phyloP scores from a whole-genome alignment of 2,329 filamentous ascomycete genomes.

The Trichoderma harzianum region DNA sequence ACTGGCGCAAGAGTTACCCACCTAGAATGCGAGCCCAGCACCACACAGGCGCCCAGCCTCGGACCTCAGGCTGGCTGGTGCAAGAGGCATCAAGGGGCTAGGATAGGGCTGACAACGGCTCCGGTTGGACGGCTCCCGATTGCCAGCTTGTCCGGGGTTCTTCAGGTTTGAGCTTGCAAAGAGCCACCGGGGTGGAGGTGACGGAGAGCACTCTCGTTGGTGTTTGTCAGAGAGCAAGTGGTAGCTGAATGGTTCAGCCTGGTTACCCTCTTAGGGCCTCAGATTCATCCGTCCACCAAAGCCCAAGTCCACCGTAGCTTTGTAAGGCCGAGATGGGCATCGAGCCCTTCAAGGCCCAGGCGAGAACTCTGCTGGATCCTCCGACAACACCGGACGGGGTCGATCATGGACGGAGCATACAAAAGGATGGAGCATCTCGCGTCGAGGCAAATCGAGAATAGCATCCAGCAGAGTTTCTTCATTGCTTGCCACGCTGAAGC shows the following conservation, averaged over 20 bases:
- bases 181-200: constrained; percentile 20
- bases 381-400: constrained; percentile 16
- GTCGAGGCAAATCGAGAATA: constrained; percentile 5
- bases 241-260: constrained; percentile 24
- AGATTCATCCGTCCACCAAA: constrained; percentile 12
- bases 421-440: constrained; percentile 19
- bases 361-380: constrained; percentile 14
- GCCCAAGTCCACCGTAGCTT: constrained; percentile 17
- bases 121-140: constrained; percentile 20
- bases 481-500: background rate
- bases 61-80: constrained; percentile 18
- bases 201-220: constrained; percentile 19
- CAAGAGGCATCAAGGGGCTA: constrained; percentile 17
- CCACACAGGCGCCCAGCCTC: constrained; percentile 16
- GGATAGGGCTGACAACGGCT: constrained; percentile 19
- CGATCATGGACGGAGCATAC: constrained; percentile 18
- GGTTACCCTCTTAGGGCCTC: constrained; percentile 18
- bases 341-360: constrained; percentile 10
- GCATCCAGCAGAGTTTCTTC: background rate
- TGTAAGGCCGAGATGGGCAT: constrained; percentile 16
- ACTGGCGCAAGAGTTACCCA: constrained; percentile 8
- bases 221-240: constrained; percentile 19
- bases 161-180: constrained; percentile 26
- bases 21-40: background rate
- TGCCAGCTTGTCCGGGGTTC: constrained; percentile 20